Evolutionary conservation across 345 rosid genomes (phyloP), one percentile per base, ranked within the genome.

Genomic region (Passiflora organensis): DNA sequence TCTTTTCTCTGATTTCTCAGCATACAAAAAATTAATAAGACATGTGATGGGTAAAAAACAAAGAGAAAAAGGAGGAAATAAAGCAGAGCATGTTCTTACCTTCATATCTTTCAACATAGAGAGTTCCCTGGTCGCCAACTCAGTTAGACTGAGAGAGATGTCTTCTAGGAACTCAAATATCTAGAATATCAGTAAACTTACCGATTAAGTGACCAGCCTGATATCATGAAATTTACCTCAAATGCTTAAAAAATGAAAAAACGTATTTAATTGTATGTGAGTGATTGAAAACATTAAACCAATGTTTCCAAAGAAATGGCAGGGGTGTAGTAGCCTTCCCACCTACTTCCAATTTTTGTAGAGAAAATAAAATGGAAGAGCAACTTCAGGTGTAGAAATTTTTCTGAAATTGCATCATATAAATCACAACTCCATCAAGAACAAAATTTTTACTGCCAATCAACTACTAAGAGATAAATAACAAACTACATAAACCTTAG

Each of bases 161-260:
- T 84, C 89, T 74, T 91, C 98, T 53, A 91, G 74, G 82, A 91
- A 91, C 66, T 81, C 85, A 75, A 80, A 74, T 34, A 91, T 91
- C 98, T 91, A 80, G n/a, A 59, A 50, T 18, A 55, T 28, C 34
- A 3, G 34, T 8, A 28, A 28, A 28, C 34, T 28, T 8, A 28
- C 3, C 5, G 34, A 28, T 28, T 28, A 28, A 28, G 3, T 28
- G 12, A 60, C 47, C 32, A 59, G 22, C 34, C 51, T 45, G 36
- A 45, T 20, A 24, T 57, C 50, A 56, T 48, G 5, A 22, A 20
- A 8, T 6, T 18, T 20, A n/a, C n/a, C n/a, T n/a, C n/a, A n/a
- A n/a, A n/a, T n/a, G n/a, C n/a, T n/a, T n/a, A n/a, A n/a, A n/a
- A n/a, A n/a, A n/a, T n/a, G n/a, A n/a, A n/a, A n/a, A n/a, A n/a